Evolutionary conservation across 2,329 filamentous ascomycete species (phyloP).

Genomic region (Coniochaeta ligniaria): DNA sequence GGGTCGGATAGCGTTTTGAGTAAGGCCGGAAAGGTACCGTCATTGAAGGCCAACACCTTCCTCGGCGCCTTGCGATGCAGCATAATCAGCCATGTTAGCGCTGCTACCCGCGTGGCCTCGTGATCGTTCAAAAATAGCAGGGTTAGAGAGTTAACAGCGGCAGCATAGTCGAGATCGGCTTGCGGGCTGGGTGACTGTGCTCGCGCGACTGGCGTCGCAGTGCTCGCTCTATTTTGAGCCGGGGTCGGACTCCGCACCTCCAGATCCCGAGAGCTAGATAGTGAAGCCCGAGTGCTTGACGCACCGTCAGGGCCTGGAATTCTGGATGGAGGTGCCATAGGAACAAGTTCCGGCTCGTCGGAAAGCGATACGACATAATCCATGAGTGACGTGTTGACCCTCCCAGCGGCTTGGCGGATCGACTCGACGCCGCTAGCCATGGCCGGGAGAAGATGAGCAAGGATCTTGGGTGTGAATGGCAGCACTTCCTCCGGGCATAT

Average conservation of each 20-base stretch:
- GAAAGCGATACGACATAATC: conserved; percentile 90
- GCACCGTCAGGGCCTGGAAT: conserved; percentile 34
- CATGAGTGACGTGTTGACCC: conserved; percentile 87
- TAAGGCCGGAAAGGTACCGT: conserved; percentile 91
- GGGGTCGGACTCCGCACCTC: conserved; percentile 46
- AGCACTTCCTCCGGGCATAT: conserved; percentile 96
- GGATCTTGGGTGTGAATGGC: conserved; percentile 84
- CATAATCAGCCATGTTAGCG: conserved; percentile 96
- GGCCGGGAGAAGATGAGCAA: conserved; percentile 86
- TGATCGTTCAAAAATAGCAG: conserved; percentile 94
- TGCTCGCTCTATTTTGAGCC: conserved; percentile 33
- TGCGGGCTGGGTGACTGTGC: conserved; percentile 35
- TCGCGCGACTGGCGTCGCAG: conserved; percentile 23
- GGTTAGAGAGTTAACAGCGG: conserved; percentile 87
- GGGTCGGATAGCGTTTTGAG: conserved; percentile 95
- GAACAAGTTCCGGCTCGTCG: conserved; percentile 50
- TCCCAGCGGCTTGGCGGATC: conserved; percentile 79
- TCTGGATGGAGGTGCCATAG: conserved; percentile 28
- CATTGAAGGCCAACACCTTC: conserved; percentile 91
- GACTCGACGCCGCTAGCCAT: conserved; percentile 88
- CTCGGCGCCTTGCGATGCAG: conserved; percentile 89
- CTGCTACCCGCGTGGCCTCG: conserved; percentile 89
- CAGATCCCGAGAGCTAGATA: conserved; percentile 45
- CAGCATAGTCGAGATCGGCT: conserved; percentile 87
- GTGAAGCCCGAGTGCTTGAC: conserved; percentile 42